These are phyloP conservation scores for Boletellus emodensis DNA, from an alignment of 768 basidiomycete genomes.

Conservation along the genomic window DNA sequence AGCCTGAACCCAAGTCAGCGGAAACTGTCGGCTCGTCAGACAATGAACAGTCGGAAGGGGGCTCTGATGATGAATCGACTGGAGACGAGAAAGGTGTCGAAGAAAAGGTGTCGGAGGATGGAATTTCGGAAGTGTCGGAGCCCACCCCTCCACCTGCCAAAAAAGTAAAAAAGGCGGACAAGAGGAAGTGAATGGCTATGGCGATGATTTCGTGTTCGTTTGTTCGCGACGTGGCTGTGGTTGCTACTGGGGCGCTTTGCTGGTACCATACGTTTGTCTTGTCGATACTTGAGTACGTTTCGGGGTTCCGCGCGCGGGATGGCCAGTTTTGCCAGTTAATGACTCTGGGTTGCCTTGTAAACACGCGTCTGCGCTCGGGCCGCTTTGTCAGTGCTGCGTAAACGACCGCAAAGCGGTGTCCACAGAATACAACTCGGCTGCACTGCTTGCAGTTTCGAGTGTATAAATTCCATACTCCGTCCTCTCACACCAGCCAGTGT, in stretches of 20 bases:
- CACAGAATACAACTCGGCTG: slow-evolving; percentile 19
- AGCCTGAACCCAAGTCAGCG: slow-evolving; percentile 24
- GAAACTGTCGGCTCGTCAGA: slow-evolving; percentile 25
- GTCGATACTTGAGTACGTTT: slow-evolving; percentile 29
- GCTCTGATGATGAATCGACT: slow-evolving; percentile 20
- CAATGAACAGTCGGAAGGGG: slow-evolving; percentile 30
- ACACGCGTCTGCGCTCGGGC: slow-evolving; percentile 9
- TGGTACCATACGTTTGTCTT: slow-evolving; percentile 24
- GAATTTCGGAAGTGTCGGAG: slow-evolving; percentile 25
- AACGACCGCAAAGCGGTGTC: slow-evolving; percentile 33
- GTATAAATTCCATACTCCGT: slow-evolving; percentile 22
- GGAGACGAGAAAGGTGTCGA: slow-evolving; percentile 25
- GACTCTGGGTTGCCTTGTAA: slow-evolving; percentile 1
- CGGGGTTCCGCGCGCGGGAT: slow-evolving; percentile 1
- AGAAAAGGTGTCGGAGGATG: slow-evolving; percentile 21
- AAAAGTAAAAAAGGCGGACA: slow-evolving; percentile 27
- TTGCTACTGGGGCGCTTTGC: slow-evolving; percentile 5
- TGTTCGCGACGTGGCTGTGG: slow-evolving; percentile 4
- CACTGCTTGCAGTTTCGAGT: slow-evolving; percentile 14
- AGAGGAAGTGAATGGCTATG: slow-evolving; percentile 19
- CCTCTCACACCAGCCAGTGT: slow-evolving; percentile 22
- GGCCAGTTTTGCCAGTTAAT: not conserved
- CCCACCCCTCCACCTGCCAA: slow-evolving; percentile 29
- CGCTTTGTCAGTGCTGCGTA: slow-evolving; percentile 17
- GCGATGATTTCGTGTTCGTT: slow-evolving; percentile 8